Evolutionary conservation across 1,139 yeast genomes (phyloP), one percentile per base, ranked within the genome.

Genomic region (Saccharomyces pastorianus): DNA sequence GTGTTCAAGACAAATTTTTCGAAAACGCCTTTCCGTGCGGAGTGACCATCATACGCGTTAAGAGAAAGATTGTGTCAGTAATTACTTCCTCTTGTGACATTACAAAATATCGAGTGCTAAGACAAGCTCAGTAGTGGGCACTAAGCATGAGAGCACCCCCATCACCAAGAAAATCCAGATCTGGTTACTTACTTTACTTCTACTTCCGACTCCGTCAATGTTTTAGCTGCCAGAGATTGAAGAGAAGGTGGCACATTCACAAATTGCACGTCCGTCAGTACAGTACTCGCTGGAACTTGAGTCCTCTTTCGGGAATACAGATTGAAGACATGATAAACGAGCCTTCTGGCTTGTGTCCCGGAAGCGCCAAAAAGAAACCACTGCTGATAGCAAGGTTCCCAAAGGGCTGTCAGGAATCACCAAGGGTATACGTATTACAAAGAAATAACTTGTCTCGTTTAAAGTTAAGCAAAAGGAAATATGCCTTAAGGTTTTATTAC

Each of bases 71-170:
- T 38, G 44, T 38, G 44, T 38, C 44, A 38, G 44, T 17, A 38
- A 17, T 38, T 1, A 38, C 25, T 17, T 38, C 6, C 4, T 2
- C 2, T 38, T 38, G 44, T 38, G 44, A 38, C 44, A 38, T 38
- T 17, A 17, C 11, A 11, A 38, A 17, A 17, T 17, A 17, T 17
- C 20, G 20, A 17, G 20, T 17, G 17, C 5, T 17, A 6, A 13
- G 17, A 17, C 11, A 13, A 20, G 6, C 2, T 0, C 3, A 11
- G 4, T 2, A 17, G 25, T 38, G 11, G 23, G 5, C 2, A 17
- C 2, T 38, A 38, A 38, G 13, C 2, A 68, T 68, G 71, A 64
- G 70, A 53, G 70, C 68, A 9, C 69, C 69, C 34, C 71, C 71
- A 6, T 61, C 62, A 4, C 66, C 66, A 13, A 60, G 70, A 51